Base-by-base conservation (phyloP, 2,329 filamentous ascomycete species). In the Plectosphaerella sp. region DNA sequence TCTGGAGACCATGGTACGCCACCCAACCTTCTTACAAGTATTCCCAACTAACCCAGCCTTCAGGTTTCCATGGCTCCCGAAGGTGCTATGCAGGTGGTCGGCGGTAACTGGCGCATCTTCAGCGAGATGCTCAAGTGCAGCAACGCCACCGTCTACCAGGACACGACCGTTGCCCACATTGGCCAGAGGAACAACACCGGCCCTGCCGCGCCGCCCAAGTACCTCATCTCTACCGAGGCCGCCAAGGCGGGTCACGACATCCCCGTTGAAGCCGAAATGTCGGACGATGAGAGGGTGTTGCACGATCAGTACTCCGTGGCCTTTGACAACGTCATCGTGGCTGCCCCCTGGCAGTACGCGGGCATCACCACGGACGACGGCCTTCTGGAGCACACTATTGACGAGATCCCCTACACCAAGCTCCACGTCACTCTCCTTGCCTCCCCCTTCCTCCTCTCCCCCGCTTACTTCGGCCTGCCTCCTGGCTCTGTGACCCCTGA, bases 31-130 rank as follows among this genome's bases (percentile, higher is more conserved):
- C 37, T 43, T 48, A 43, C 41, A 16, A 12, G 41, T 43, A 18
- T n/a, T 43, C 4, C 11, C 6, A 9, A 12, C 41, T 43, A n/a
- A 43, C 3, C 41, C 4, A 18, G 41, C 41, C 5, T 47, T 3
- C 33, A 76, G 74, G 88, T 95, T 2, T 93, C 91, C 43, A 90
- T 97, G 84, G 89, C 92, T 2, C 88, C 91, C 0, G 87, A 93
- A 49, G 91, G 91, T 7, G 90, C 92, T 1, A 83, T 91, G 65
- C 77, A 87, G 16, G 80, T 97, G 1, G 70, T 81, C 14, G 91
- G 91, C 7, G 94, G 94, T 2, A 99, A 97, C 67, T 97, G 92
- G 91, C 85, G 83, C 61, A 96, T 99, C 51, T 99, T 99, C 64
- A 79, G 86, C n/a, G 73, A 78, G 45, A 95, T 97, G 88, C 73